Percentiles rank a stretch among this genome's conserved stretches.
Conservation (phyloP, 192 early-diverging fungal species). For the Backusella mclennaniae region DNA sequence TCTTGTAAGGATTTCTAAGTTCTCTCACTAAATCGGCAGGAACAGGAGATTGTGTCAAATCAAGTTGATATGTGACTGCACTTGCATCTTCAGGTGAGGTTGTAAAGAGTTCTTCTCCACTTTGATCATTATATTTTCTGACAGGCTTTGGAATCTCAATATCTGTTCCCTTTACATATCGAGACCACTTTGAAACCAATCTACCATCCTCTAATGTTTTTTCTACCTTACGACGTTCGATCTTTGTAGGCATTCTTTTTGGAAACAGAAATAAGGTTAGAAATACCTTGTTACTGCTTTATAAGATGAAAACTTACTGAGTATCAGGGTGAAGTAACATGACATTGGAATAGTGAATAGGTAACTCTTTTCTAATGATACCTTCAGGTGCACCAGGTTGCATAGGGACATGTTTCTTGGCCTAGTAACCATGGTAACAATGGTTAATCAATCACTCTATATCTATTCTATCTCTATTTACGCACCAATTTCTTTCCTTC, state of each 20-base stretch:
- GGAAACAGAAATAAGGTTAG: neutral
- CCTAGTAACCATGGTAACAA: neutral
- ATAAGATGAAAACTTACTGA: slow-evolving; percentile 27
- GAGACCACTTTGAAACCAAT: slow-evolving; percentile 27
- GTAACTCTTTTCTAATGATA: slow-evolving; percentile 33
- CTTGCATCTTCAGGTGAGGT: slow-evolving; percentile 26
- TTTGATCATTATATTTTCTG: slow-evolving; percentile 30
- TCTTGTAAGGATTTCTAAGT: slow-evolving; percentile 33
- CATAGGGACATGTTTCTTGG: slow-evolving; percentile 41
- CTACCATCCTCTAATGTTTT: slow-evolving; percentile 26
- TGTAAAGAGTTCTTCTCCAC: slow-evolving; percentile 33
- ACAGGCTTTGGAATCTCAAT: slow-evolving; percentile 37
- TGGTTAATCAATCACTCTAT: neutral
- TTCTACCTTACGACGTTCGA: slow-evolving; percentile 30
- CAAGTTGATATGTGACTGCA: slow-evolving; percentile 27
- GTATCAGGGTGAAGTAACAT: slow-evolving; percentile 45
- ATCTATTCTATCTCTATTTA: neutral
- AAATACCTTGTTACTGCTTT: neutral
- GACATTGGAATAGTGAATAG: slow-evolving; percentile 50
- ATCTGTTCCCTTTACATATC: slow-evolving; percentile 40
- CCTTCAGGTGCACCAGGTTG: slow-evolving; percentile 38
- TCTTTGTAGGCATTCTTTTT: slow-evolving; percentile 24
- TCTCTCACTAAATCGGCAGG: slow-evolving; percentile 29
- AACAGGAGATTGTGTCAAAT: slow-evolving; percentile 17
- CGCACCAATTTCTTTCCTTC: slow-evolving; percentile 38